A percentile compares a stretch with the other conserved stretches of the same genome.
These are phyloP conservation scores for Eimeria acervulina DNA, from an alignment of 169 alveolate species.

Conservation along the genomic window DNA sequence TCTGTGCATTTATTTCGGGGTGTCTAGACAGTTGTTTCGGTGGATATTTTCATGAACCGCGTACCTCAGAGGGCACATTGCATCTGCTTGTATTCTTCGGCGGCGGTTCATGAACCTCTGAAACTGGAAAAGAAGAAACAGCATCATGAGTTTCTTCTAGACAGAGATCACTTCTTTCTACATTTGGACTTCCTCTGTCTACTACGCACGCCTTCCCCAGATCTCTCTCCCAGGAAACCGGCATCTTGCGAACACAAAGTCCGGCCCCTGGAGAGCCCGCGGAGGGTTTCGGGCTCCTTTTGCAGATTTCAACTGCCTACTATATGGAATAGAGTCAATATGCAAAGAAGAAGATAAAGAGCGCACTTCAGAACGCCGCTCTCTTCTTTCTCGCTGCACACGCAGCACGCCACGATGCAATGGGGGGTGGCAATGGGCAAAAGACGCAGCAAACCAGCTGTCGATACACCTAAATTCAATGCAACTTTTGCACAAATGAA, in stretches of 20 bases:
- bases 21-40: not conserved
- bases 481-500: not conserved
- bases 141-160: constrained; percentile 41
- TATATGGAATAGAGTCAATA: not conserved
- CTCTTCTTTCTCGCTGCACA: not conserved
- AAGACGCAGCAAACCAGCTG: not conserved
- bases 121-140: constrained; percentile 76
- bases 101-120: constrained; percentile 72
- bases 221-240: constrained; percentile 67
- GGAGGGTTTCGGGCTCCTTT: not conserved
- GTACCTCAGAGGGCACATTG: constrained; percentile 76
- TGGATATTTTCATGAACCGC: not conserved
- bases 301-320: not conserved
- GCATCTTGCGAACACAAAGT: not conserved
- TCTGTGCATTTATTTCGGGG: not conserved
- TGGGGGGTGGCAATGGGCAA: constrained; percentile 20
- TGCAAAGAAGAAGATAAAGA: not conserved
- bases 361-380: not conserved
- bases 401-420: not conserved
- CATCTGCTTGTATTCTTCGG: constrained; percentile 79
- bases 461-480: not conserved
- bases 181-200: constrained; percentile 64
- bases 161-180: constrained; percentile 44
- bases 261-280: constrained; percentile 5
- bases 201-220: constrained; percentile 64